Evolutionary conservation across 1,284 basidiomycete genomes (phyloP), one percentile per base, ranked within the genome.

Genomic region (Meira miltonrushii): DNA sequence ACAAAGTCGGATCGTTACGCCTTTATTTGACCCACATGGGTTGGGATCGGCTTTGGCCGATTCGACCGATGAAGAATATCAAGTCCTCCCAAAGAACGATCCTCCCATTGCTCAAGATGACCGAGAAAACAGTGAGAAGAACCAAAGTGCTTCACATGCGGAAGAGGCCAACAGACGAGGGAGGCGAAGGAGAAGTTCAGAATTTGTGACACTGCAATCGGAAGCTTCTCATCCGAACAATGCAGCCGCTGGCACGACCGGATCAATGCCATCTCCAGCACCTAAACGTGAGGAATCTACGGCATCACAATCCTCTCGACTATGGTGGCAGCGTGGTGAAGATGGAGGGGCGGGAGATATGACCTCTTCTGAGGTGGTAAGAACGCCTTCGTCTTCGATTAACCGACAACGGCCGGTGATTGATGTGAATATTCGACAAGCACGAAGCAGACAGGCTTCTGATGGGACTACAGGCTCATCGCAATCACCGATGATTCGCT

Each of bases 261-360:
- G 41, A 43, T 4, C 15, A 43, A 43, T 5, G 3, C 3, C 8
- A 5, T 13, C 7, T 13, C 7, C 17, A 8, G 5, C 46, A 48
- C 23, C 15, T 11, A 19, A 43, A 48, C 17, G 46, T 19, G 46
- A 48, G 17, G 21, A 15, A 12, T n/a, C n/a, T 25, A 23, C n/a
- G 7, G 17, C 46, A 13, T 33, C 28, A 33, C 28, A 33, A 33
- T 21, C 17, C 23, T 19, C 46, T 17, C 2, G 17, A 17, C 23
- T 48, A 17, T 48, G 46, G 46, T 48, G 46, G 46, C 46, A 48
- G 46, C n/a, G 46, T 48, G 46, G 25, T 23, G 46, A 23, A 25
- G 17, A 17, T 21, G 46, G 23, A 25, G 21, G 19, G 41, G 46
- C 12, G n/a, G 12, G 17, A 48, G 46, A 13, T 23, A 48, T 17